Percentiles rank a stretch among this genome's conserved stretches.
phyloP scores from a whole-genome alignment of 208 protist genomes.

The Lotmaria passim region DNA sequence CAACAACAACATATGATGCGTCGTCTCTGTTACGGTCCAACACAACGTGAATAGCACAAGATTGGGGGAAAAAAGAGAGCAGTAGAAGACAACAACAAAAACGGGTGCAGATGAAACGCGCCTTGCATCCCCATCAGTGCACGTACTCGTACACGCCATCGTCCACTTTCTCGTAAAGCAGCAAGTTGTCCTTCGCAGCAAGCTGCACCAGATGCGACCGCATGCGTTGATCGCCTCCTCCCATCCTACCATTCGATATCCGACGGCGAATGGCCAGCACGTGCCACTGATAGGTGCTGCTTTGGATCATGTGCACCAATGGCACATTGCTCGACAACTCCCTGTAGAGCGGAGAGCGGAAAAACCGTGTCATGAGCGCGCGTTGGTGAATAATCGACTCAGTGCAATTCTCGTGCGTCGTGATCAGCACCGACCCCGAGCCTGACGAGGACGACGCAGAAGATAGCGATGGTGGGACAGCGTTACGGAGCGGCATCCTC shows the following conservation, averaged over 20 bases:
- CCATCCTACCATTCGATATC: constrained; percentile 10
- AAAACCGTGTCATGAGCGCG: constrained; percentile 68
- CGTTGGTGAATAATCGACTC: constrained; percentile 52
- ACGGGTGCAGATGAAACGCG: not conserved
- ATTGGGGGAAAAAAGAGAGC: not conserved
- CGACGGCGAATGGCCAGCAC: constrained; percentile 64
- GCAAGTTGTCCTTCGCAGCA: constrained; percentile 48
- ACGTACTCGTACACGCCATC: constrained; percentile 66
- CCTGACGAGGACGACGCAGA: not conserved
- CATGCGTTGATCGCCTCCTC: not conserved
- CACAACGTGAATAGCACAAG: too few species aligned
- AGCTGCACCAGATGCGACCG: constrained; percentile 29
- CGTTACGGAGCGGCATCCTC: not conserved
- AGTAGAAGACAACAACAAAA: not conserved
- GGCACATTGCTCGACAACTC: constrained; percentile 36
- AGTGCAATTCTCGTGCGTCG: constrained; percentile 51
- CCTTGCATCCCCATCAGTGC: not conserved
- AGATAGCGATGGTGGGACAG: not conserved
- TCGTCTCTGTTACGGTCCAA: too few species aligned
- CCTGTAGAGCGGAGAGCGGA: constrained; percentile 51
- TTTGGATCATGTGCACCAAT: constrained; percentile 33
- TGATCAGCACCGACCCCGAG: constrained; percentile 34
- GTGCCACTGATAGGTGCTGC: constrained; percentile 41
- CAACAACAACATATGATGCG: too few species aligned
- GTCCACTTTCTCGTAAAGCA: constrained; percentile 70